Percentiles rank a stretch among this genome's conserved stretches.
Evolutionary conservation across 805 yeast genomes (phyloP).

Genomic region (Teunomyces lycoperdinae): DNA sequence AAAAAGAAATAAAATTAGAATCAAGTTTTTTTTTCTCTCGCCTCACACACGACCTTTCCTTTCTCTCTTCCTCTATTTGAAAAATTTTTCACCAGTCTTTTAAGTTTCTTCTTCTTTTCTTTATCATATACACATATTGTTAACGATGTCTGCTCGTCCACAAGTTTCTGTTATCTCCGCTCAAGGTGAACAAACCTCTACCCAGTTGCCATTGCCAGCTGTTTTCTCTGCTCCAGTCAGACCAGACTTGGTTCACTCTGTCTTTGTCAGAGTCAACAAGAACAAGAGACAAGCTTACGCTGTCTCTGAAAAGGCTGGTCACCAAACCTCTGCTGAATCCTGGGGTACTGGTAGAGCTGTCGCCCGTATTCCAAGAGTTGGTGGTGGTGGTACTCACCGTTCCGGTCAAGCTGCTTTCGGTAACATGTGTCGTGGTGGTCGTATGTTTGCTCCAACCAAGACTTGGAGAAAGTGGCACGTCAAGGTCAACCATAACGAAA

Average conservation of each 20-base stretch:
- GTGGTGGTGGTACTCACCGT: slow-evolving; percentile 99
- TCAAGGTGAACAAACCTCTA: slow-evolving; percentile 81
- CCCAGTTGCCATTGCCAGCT: slow-evolving; percentile 92
- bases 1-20: background rate
- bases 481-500: slow-evolving; percentile 99
- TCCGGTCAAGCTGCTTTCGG: slow-evolving; percentile 99
- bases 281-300: slow-evolving; percentile 99
- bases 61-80: slow-evolving; percentile 3
- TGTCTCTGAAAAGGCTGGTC: slow-evolving; percentile 98
- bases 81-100: slow-evolving; percentile 13
- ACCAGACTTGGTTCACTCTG: slow-evolving; percentile 98
- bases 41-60: slow-evolving; percentile 6
- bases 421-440: slow-evolving; percentile 99
- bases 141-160: slow-evolving; percentile 70
- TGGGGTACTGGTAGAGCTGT: slow-evolving; percentile 99
- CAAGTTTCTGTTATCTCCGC: slow-evolving; percentile 93
- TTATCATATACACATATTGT: slow-evolving; percentile 18
- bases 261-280: slow-evolving; percentile 97
- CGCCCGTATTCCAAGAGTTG: slow-evolving; percentile 99
- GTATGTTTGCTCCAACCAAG: slow-evolving; percentile 99
- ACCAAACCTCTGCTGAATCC: slow-evolving; percentile 99
- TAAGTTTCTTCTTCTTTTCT: slow-evolving; percentile 13
- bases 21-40: background rate
- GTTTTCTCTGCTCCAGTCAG: slow-evolving; percentile 99
- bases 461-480: slow-evolving; percentile 99